Evolutionary conservation across 768 basidiomycete genomes (phyloP), one percentile per base, ranked within the genome.

Genomic region (Rhizopogon salebrosus): DNA sequence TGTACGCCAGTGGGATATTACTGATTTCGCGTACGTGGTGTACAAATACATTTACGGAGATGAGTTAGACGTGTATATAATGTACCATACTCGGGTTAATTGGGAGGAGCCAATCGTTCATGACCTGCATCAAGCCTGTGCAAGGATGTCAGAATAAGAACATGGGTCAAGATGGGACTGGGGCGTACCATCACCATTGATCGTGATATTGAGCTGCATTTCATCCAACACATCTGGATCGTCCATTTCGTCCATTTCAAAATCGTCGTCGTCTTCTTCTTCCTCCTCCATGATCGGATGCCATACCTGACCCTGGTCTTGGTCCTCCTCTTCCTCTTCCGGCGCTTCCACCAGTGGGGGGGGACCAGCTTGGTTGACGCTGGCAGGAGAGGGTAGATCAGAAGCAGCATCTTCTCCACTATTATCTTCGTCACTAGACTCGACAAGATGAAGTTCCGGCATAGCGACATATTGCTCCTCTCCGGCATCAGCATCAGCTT

Each of bases 81-180:
- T 61, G 60, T 36, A 70, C 67, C 14, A 57, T 66, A 14, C 60
- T 68, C 18, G 54, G 39, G 20, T 43, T 48, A 4, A 54, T 34
- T 0, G 63, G 60, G 20, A 58, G 48, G 43, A 65, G 57, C 60
- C 54, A 60, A 24, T 64, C 51, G 43, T 67, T 35, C n/a, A 63
- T 29, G 6, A 46, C 49, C 23, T 61, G 57, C 35, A 55, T 40
- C 7, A 45, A 49, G 31, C 53, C 64, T 64, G 8, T 11, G 10
- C 14, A 11, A 20, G n/a, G 38, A n/a, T 38, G 9, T 60, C 37
- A 68, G 51, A 37, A 23, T 20, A 27, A 18, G 43, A 45, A 27
- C 31, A 16, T 11, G 5, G 3, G 4, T n/a, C 1, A 11, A 34
- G 4, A 31, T 10, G 23, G 20, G 1, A 13, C 9, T 24, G 0